Evolutionary conservation across 129 eudicot species (phyloP), one percentile per base, ranked within the genome.

Genomic region (Silybum marianum): DNA sequence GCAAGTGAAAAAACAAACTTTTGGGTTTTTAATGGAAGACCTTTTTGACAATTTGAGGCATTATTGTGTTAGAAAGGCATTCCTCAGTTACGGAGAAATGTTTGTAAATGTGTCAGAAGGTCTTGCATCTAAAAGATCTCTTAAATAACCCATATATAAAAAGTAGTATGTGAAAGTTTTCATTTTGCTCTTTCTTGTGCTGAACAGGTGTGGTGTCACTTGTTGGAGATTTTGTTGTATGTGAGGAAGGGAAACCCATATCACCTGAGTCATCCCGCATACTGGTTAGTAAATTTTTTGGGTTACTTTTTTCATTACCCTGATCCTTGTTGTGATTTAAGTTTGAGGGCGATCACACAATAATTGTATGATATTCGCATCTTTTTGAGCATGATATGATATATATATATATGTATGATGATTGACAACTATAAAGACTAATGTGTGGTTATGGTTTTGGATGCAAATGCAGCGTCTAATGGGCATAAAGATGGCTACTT

Each of bases 251-350:
- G 68, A 91, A 93, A 46, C 97, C 93, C 39, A 38, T 95, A 73
- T 95, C 99, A 60, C 99, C 99, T 0, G 99, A 95, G 77, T 70
- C 98, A 19, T 71, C 99, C 77, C 97, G 97, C 67, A 95, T 95
- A 65, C 88, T 95, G 97, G 99, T 95, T 71, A 48, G 88, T 88
- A 16, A 16, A 16, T 54, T 44, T 11, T 2, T 44, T 44, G 16
- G 3, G 54, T 0, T 13, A 2, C 54, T 44, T 44, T 10, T 44
- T 11, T 13, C n/a, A 44, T 44, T 44, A 11, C 18, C 2, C 4
- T 42, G 18, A 44, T 44, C 54, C 16, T 44, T 5, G 5, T 54
- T 54, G 22, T 18, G 63, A 7, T 18, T 54, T 18, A 54, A 4
- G 19, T 13, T 16, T 5, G 8, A 51, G 51, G 51, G 51, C 51